Percentiles rank a stretch among this genome's conserved stretches.
Conservation (phyloP, 1,284 basidiomycete species). For the Trichosporon faecale region DNA sequence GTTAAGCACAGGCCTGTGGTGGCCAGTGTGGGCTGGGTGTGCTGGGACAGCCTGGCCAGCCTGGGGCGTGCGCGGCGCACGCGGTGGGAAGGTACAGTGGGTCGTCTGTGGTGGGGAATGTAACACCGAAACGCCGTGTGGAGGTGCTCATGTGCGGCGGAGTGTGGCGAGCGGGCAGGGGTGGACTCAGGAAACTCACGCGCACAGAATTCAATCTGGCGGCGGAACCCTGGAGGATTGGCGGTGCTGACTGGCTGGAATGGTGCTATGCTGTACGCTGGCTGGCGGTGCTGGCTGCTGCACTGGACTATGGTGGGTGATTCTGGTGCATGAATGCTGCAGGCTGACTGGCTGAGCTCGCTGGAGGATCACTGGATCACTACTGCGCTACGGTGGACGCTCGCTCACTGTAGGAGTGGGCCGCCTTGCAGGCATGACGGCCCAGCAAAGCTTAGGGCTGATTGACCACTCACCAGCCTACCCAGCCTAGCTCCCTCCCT, state of each 20-base stretch:
- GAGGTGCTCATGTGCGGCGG: neutral
- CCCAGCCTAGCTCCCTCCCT: neutral
- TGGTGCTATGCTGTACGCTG: neutral
- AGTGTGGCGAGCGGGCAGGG: neutral
- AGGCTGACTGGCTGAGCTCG: conserved; percentile 3
- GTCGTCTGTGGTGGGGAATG: neutral
- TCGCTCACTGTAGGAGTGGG: neutral
- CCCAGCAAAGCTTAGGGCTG: neutral
- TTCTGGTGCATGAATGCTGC: neutral
- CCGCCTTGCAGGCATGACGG: neutral
- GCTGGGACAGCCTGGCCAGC: too few species aligned
- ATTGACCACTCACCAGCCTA: neutral
- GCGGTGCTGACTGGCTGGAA: neutral
- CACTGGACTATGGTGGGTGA: neutral
- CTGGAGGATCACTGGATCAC: neutral
- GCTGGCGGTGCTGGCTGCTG: neutral
- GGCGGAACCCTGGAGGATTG: neutral
- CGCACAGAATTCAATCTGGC: neutral
- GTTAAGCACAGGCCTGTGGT: too few species aligned
- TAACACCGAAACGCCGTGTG: neutral
- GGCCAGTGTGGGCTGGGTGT: too few species aligned
- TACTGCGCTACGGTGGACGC: neutral
- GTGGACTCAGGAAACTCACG: neutral
- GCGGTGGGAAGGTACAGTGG: too few species aligned
- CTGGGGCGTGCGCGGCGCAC: neutral